These are phyloP conservation scores for Hanseniaspora guilliermondii DNA, from an alignment of 805 yeast species.

Conservation along the genomic window DNA sequence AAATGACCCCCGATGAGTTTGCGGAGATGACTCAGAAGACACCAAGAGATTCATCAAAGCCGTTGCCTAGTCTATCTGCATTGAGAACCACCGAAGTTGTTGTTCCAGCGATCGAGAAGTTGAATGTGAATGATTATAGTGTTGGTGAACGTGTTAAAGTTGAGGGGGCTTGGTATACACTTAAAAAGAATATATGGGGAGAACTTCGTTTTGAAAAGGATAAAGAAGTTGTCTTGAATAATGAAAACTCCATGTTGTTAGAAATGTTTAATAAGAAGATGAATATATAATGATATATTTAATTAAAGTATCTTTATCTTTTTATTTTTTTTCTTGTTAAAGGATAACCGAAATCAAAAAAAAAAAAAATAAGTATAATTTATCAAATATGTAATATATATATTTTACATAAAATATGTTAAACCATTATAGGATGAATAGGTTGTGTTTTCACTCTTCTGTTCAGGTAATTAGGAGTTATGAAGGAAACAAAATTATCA, in stretches of 20 bases:
- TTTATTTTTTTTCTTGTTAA: not conserved
- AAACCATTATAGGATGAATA: not conserved
- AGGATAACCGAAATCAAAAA: too few relatives aligned
- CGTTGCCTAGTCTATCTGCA: not conserved
- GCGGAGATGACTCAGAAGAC: not conserved
- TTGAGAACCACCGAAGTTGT: not conserved
- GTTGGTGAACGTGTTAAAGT: slow-evolving; percentile 8
- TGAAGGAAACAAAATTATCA: not conserved
- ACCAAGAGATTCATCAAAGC: not conserved
- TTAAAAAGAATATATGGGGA: slow-evolving; percentile 8
- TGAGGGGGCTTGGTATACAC: slow-evolving; percentile 5
- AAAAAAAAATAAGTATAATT: too few relatives aligned
- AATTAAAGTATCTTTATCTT: not conserved
- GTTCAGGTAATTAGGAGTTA: not conserved
- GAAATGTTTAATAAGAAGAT: slow-evolving; percentile 8
- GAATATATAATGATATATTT: not conserved
- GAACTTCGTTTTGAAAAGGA: slow-evolving; percentile 10
- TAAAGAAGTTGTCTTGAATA: not conserved
- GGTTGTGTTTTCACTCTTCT: not conserved
- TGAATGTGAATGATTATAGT: not conserved
- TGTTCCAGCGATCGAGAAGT: not conserved
- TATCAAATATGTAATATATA: too few relatives aligned
- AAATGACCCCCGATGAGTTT: not conserved
- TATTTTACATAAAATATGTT: not conserved
- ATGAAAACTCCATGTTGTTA: not conserved